A percentile compares a stretch with the other conserved stretches of the same genome.
phyloP scores from a whole-genome alignment of 2,329 filamentous ascomycete species.

The Metarhizium anisopliae region DNA sequence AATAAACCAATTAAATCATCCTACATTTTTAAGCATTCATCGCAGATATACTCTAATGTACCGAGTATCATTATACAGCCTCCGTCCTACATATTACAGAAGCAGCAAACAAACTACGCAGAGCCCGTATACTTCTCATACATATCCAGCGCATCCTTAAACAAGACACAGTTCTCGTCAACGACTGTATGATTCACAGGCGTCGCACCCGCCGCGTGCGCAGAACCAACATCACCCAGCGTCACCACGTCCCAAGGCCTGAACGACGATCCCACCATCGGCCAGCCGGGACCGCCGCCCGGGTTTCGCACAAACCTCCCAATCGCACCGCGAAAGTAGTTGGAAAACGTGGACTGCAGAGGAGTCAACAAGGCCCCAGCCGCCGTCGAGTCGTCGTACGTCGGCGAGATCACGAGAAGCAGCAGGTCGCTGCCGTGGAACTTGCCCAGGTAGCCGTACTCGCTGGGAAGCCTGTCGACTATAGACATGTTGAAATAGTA shows the following conservation, averaged over 20 bases:
- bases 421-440: constrained; percentile 17
- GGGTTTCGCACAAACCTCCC: constrained; percentile 16
- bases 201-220: constrained; percentile 6
- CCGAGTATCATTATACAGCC: too few species aligned
- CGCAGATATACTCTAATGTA: too few species aligned
- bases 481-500: too few species aligned
- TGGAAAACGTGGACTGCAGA: constrained; percentile 14
- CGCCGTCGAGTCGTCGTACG: too few species aligned
- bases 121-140: not conserved
- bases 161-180: constrained; percentile 13
- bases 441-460: constrained; percentile 15
- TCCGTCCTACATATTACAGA: too few species aligned
- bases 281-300: constrained; percentile 16
- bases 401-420: constrained; percentile 14
- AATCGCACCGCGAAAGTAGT: constrained; percentile 14
- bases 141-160: constrained; percentile 3
- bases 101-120: too few species aligned
- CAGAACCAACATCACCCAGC: constrained; percentile 12
- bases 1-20: too few species aligned
- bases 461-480: constrained; percentile 9
- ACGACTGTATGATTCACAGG: constrained; percentile 11
- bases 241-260: constrained; percentile 12
- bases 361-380: constrained; percentile 7
- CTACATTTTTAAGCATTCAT: too few species aligned
- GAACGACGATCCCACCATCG: constrained; percentile 12